A percentile compares a stretch with the other conserved stretches of the same genome.
Evolutionary conservation across 495 filamentous ascomycete species (phyloP).

Genomic region (Penicillium canariense): DNA sequence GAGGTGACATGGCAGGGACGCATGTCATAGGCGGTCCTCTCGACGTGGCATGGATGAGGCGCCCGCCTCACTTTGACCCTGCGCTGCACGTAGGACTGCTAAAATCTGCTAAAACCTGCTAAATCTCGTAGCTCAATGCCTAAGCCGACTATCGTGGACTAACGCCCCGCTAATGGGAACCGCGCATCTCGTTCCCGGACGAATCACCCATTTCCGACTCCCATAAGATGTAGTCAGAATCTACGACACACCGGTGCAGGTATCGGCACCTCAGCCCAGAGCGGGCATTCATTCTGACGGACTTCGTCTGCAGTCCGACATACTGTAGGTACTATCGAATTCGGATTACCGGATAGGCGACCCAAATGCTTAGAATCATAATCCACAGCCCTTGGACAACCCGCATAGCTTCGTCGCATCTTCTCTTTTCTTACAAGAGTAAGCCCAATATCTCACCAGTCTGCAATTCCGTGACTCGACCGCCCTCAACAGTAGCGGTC

Average conservation of each 20-base stretch:
- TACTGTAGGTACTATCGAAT: background rate
- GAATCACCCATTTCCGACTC: background rate
- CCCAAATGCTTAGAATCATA: background rate
- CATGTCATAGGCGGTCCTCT: too few species aligned
- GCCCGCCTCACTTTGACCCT: constrained; percentile 15
- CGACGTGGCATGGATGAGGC: constrained; percentile 8
- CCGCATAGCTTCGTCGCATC: too few species aligned
- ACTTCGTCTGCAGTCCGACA: background rate
- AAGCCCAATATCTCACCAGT: too few species aligned
- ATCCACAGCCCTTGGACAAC: too few species aligned
- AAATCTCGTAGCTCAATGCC: background rate
- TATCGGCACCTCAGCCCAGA: constrained; percentile 7
- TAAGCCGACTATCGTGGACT: background rate
- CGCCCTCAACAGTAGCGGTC: constrained; percentile 2
- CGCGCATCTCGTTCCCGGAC: background rate
- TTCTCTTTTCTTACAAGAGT: too few species aligned
- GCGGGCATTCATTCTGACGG: background rate
- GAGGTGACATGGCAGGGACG: too few species aligned
- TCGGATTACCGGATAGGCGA: background rate
- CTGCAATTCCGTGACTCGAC: background rate
- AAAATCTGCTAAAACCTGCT: background rate
- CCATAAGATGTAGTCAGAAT: background rate
- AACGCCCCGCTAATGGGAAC: constrained; percentile 10
- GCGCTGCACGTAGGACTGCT: background rate
- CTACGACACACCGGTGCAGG: background rate